phyloP scores from a whole-genome alignment of 106 monocot genomes.

The Alisma plantagoaquatica region DNA sequence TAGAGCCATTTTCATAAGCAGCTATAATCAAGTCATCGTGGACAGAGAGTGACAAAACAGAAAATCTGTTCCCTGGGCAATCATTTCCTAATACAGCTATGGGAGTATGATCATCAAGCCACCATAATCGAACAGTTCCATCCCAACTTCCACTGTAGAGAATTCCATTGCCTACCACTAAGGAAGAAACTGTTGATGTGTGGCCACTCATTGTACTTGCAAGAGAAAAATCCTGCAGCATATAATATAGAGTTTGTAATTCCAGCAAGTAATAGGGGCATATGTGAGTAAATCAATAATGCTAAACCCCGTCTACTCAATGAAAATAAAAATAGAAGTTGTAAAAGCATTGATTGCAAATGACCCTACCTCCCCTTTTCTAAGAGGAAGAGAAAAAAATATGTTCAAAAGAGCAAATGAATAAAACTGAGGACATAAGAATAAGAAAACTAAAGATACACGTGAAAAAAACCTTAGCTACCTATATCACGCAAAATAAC shows the following conservation, averaged over 20 bases:
- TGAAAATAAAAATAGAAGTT: too few relatives aligned
- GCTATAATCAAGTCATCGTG: conserved; percentile 33
- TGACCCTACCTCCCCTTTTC: too few relatives aligned
- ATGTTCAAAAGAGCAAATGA: background rate
- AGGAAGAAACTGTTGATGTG: conserved; percentile 72
- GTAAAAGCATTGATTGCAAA: too few relatives aligned
- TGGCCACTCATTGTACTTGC: conserved; percentile 71
- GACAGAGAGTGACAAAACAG: conserved; percentile 62
- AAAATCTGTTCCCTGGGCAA: conserved; percentile 16
- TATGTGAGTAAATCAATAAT: too few relatives aligned
- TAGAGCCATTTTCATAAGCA: conserved; percentile 64
- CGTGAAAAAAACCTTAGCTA: background rate
- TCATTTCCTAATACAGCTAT: conserved; percentile 52
- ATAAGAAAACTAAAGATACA: conserved; percentile 1
- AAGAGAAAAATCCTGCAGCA: conserved; percentile 66
- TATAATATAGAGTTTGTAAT: too few relatives aligned
- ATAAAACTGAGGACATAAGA: too few relatives aligned
- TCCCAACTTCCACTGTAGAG: conserved; percentile 99
- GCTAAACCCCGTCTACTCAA: too few relatives aligned
- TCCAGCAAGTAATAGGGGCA: too few relatives aligned
- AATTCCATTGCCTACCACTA: conserved; percentile 50
- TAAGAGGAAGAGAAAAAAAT: background rate
- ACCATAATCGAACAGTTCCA: conserved; percentile 84
- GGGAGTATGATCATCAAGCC: conserved; percentile 64
- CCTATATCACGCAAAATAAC: too few relatives aligned